These are phyloP conservation scores for Aureobasidium sp. DNA, from an alignment of 2,329 filamentous ascomycete species.

Conservation along the genomic window DNA sequence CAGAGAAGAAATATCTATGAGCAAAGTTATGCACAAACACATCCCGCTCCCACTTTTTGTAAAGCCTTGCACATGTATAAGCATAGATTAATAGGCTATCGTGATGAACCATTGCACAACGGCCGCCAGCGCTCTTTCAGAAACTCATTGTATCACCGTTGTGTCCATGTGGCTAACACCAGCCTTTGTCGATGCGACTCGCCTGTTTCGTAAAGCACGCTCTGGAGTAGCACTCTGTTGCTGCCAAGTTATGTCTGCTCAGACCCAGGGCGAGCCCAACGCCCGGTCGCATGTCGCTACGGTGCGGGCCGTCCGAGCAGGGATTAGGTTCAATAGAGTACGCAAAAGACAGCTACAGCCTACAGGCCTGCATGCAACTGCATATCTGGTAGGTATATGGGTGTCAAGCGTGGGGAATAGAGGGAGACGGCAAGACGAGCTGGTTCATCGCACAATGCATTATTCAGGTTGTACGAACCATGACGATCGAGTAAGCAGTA, in stretches of 20 bases:
- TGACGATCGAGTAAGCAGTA: slow-evolving; percentile 4
- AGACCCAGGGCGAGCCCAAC: background rate
- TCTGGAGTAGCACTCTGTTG: background rate
- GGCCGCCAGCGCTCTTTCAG: background rate
- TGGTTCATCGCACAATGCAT: background rate
- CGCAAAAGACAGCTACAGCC: background rate
- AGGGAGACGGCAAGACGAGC: background rate
- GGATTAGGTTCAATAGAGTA: slow-evolving; percentile 2
- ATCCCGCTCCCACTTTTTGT: background rate
- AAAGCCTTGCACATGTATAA: background rate
- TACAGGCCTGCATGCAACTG: background rate
- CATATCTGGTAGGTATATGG: background rate
- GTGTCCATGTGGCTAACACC: background rate
- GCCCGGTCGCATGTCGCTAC: background rate
- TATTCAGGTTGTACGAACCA: background rate
- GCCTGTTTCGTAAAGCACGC: background rate
- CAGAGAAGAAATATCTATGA: slow-evolving; percentile 69
- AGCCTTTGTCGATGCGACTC: background rate
- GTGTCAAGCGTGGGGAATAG: background rate
- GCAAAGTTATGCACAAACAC: background rate
- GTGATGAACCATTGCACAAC: background rate
- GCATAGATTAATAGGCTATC: background rate
- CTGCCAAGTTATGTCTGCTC: background rate
- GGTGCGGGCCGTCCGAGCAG: slow-evolving; percentile 1
- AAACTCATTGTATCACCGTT: background rate